Conservation (phyloP, 2,329 filamentous ascomycete species). For the Mollisia scopiformis region DNA sequence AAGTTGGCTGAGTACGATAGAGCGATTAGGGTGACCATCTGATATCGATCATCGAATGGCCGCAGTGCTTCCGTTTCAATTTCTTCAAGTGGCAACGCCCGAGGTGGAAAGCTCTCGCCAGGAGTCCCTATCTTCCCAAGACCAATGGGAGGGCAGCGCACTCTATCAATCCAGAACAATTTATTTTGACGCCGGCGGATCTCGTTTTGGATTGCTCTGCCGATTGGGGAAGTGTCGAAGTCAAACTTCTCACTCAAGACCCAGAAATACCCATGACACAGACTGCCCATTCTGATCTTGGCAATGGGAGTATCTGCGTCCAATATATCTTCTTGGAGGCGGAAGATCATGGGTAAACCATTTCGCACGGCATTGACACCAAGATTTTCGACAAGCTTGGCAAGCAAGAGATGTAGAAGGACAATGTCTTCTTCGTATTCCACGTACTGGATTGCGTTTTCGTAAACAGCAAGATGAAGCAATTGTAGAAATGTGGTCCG, state of each 20-base stretch:
- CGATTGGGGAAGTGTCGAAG: conserved; percentile 70
- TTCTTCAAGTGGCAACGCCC: conserved; percentile 49
- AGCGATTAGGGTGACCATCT: conserved; percentile 75
- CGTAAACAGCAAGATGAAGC: conserved; percentile 86
- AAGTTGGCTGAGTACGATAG: conserved; percentile 67
- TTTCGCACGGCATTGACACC: conserved; percentile 81
- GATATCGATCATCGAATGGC: conserved; percentile 74
- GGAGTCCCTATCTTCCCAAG: conserved; percentile 64
- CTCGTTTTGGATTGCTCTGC: conserved; percentile 74
- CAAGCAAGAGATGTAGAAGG: conserved; percentile 75
- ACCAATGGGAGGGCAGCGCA: conserved; percentile 70
- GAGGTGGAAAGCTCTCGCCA: conserved; percentile 47
- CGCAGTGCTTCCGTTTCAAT: conserved; percentile 67
- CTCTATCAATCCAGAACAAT: conserved; percentile 76
- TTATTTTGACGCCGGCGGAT: conserved; percentile 74
- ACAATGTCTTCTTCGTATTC: conserved; percentile 75
- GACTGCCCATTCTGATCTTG: conserved; percentile 79
- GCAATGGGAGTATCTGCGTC: conserved; percentile 65
- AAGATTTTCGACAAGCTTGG: conserved; percentile 73
- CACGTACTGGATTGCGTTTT: conserved; percentile 76
- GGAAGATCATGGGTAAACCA: conserved; percentile 86
- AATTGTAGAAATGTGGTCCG: conserved; percentile 70
- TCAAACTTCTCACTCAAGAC: conserved; percentile 76
- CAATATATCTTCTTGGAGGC: conserved; percentile 82
- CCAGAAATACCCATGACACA: conserved; percentile 92